phyloP scores from a whole-genome alignment of 805 yeast genomes.

The Candida krabiensis region DNA sequence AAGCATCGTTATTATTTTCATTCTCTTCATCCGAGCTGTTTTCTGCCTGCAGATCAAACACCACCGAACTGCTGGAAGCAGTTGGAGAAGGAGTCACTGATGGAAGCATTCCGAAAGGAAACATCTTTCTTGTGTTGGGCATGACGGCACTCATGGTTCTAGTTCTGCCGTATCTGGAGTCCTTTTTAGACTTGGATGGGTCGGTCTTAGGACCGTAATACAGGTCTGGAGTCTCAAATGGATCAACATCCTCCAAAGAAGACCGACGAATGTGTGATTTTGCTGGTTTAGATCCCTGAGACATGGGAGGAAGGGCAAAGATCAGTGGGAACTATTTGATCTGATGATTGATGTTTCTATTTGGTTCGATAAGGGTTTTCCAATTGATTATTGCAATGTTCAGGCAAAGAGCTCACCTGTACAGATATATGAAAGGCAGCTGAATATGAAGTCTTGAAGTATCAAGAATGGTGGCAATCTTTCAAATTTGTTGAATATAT shows the following conservation, averaged over 20 bases:
- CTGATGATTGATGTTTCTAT: no score
- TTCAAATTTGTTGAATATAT: no score
- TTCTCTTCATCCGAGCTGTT: conserved; percentile 7
- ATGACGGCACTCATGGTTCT: conserved; percentile 52
- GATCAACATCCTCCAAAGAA: conserved; percentile 54
- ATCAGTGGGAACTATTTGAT: no score
- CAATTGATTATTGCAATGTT: no score
- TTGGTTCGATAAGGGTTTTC: no score
- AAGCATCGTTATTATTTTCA: background rate
- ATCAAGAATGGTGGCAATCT: no score
- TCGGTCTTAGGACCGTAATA: conserved; percentile 68
- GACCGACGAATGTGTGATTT: conserved; percentile 29
- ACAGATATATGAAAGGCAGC: no score
- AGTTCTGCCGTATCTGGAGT: conserved; percentile 47
- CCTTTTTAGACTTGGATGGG: conserved; percentile 45
- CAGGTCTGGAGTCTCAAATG: conserved; percentile 64
- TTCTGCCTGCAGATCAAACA: conserved; percentile 14
- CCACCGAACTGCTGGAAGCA: conserved; percentile 15
- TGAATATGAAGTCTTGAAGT: no score
- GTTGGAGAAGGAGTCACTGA: conserved; percentile 12
- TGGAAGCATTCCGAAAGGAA: conserved; percentile 4
- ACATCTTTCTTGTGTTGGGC: conserved; percentile 21
- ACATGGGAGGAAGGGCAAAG: no score
- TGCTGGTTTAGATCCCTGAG: background rate
- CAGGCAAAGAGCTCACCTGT: no score